Conservation (phyloP, 1,284 basidiomycete genomes). For the Flammula alnicola region DNA sequence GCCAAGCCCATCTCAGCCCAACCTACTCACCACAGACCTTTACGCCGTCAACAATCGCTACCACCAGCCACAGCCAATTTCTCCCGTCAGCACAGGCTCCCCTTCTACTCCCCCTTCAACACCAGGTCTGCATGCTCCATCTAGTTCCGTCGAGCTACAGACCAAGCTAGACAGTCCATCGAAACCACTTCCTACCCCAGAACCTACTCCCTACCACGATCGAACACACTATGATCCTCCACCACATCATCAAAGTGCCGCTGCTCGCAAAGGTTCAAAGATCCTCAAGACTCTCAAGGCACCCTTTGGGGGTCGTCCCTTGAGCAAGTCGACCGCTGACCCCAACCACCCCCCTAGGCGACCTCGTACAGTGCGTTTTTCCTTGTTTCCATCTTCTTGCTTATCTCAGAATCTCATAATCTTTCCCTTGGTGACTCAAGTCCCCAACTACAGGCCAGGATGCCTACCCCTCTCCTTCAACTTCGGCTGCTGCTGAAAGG, state of each 20-base stretch:
- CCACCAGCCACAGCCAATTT: constrained; percentile 30
- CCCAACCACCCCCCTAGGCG: constrained; percentile 30
- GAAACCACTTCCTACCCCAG: constrained; percentile 17
- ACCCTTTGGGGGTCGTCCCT: constrained; percentile 30
- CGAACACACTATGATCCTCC: constrained; percentile 28
- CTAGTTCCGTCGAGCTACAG: constrained; percentile 47
- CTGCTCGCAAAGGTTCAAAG: constrained; percentile 33
- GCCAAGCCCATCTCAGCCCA: constrained; percentile 25
- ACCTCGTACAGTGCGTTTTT: constrained; percentile 43
- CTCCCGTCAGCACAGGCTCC: constrained; percentile 26
- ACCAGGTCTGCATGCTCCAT: constrained; percentile 52
- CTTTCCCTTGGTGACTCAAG: constrained; percentile 29
- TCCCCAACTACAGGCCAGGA: constrained; percentile 43
- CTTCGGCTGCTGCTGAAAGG: constrained; percentile 43
- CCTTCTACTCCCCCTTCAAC: constrained; percentile 67
- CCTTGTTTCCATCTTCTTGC: constrained; percentile 14
- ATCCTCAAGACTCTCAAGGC: constrained; percentile 33
- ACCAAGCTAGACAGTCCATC: constrained; percentile 17
- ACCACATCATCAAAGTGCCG: constrained; percentile 20
- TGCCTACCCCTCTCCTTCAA: constrained; percentile 18
- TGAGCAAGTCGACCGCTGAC: constrained; percentile 5
- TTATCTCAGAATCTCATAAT: constrained; percentile 21
- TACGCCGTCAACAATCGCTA: constrained; percentile 6
- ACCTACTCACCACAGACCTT: constrained; percentile 24
- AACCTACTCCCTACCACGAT: constrained; percentile 28